Base-by-base conservation (phyloP, 2,329 filamentous ascomycete species). In the Neofusicoccum parvum region DNA sequence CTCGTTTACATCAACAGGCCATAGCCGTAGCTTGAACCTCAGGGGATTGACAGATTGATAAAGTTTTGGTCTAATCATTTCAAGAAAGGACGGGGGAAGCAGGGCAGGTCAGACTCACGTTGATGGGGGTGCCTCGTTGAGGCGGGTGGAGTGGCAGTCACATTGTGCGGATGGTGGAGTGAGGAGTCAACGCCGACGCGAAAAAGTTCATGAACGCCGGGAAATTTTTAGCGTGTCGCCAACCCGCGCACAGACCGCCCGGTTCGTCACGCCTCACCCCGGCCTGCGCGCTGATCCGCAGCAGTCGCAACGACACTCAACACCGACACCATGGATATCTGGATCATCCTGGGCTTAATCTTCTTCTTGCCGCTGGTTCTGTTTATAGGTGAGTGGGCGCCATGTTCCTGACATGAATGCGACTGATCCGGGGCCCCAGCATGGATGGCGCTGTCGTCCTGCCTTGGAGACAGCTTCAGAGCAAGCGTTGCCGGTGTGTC, bases 391-490 rank as follows among this genome's bases (percentile, higher is more conserved):
- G 23, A 11, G 65, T 5, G 14, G 32, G 34, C 53, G 23, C 15
- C 17, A 20, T 15, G 11, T 10, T 17, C 14, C 6, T 27, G 7
- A 14, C n/a, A 11, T 17, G 37, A 5, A 12, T 5, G 27, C 9
- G 17, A 12, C 43, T 66, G n/a, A 63, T 41, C 7, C 27, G 20
- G 34, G 9, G 20, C 34, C 27, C 5, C 23, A 78, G 84, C 75
- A 45, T 85, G 82, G 70, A 80, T 87, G 49, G 82, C 80, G 45
- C 74, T 86, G 43, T 86, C 85, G 2, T 85, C 83, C 9, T 87
- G 83, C 68, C 75, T 87, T 48, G 85, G 85, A 27, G 81, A 84
- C 68, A 76, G 79, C 39, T 79, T 87, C 68, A 82, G 83, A 56
- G 80, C 81, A 46, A 68, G 76, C 53, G 66, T 75, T 49, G 75